Percentiles rank a stretch among this genome's conserved stretches.
Evolutionary conservation across 192 early-diverging fungal genomes (phyloP).

Genomic region (Funneliformis mosseae): DNA sequence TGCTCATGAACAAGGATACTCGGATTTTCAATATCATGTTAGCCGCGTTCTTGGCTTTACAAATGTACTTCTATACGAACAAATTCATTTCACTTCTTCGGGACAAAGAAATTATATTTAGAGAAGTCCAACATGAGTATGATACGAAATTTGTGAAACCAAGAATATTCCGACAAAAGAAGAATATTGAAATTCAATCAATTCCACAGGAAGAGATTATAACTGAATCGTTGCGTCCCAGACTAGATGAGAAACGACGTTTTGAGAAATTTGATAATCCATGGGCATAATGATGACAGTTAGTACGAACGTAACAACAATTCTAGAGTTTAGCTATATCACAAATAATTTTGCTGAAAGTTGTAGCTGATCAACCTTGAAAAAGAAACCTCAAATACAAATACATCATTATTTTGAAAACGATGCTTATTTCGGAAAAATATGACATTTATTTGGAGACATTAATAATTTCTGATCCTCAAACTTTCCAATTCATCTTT

Average conservation of each 20-base stretch:
- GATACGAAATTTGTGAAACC: constrained; percentile 65
- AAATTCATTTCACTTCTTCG: not conserved
- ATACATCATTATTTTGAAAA: too few relatives aligned
- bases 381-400: too few relatives aligned
- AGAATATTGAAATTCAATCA: not conserved
- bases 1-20: not conserved
- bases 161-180: constrained; percentile 55
- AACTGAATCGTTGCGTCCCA: not conserved
- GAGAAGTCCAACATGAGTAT: constrained; percentile 61
- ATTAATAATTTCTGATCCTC: too few relatives aligned
- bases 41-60: not conserved
- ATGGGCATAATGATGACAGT: not conserved
- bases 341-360: too few relatives aligned
- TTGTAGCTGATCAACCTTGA: too few relatives aligned
- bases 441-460: too few relatives aligned
- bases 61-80: not conserved
- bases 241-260: not conserved
- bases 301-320: too few relatives aligned
- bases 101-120: constrained; percentile 64
- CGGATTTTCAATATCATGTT: not conserved
- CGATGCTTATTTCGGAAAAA: too few relatives aligned
- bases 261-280: not conserved
- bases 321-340: too few relatives aligned
- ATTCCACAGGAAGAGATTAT: not conserved
- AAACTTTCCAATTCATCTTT: too few relatives aligned